Evolutionary conservation across 805 yeast species (phyloP).

Genomic region (Wickerhamiella sorbophila): DNA sequence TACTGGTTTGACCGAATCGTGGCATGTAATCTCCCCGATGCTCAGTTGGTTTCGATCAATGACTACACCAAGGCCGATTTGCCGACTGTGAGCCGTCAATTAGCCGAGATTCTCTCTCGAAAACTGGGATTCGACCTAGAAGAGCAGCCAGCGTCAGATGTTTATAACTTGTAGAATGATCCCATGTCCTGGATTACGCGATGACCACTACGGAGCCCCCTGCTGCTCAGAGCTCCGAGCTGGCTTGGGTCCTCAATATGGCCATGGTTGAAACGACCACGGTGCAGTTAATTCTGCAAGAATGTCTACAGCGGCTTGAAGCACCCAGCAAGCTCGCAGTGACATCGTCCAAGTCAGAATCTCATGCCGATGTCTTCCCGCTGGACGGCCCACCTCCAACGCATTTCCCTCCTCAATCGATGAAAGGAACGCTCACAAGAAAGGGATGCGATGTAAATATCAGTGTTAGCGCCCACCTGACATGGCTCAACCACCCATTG

Average conservation of each 20-base stretch:
- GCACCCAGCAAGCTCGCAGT: not conserved
- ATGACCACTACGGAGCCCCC: too few species aligned
- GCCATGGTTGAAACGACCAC: not conserved
- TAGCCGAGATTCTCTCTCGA: not conserved
- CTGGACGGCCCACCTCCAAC: not conserved
- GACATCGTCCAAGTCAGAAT: not conserved
- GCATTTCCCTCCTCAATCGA: not conserved
- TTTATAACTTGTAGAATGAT: not conserved
- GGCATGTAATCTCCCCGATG: constrained; percentile 75
- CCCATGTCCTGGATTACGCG: too few species aligned
- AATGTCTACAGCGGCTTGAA: not conserved
- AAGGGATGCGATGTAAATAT: not conserved
- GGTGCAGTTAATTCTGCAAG: not conserved
- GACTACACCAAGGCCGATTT: constrained; percentile 6
- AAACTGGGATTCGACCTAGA: not conserved
- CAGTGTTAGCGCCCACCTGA: not conserved
- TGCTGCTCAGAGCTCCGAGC: not conserved
- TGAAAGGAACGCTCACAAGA: not conserved
- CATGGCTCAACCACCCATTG: not conserved
- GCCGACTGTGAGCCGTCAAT: not conserved
- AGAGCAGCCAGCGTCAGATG: not conserved
- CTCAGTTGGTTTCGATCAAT: constrained; percentile 35
- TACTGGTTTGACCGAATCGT: constrained; percentile 53
- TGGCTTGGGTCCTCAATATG: not conserved
- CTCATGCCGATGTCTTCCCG: not conserved